These are phyloP conservation scores for Trametes sp. DNA, from an alignment of 1,284 basidiomycete species.

Conservation along the genomic window DNA sequence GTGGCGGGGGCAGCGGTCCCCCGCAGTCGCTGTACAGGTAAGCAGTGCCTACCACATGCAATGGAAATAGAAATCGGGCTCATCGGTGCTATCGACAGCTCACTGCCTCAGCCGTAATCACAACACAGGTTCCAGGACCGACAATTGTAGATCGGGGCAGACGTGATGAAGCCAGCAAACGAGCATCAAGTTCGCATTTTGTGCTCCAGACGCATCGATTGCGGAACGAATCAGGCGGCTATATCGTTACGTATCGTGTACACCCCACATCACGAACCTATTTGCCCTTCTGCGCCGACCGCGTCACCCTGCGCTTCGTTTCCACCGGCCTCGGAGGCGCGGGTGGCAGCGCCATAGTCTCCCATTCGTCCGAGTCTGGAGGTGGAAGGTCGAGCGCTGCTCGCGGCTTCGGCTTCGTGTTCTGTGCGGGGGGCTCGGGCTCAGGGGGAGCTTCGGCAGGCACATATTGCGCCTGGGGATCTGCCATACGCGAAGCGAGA, in stretches of 20 bases:
- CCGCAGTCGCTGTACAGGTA: neutral
- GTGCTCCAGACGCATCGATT: too few relatives aligned
- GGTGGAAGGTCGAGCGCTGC: conserved; percentile 49
- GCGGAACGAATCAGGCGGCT: neutral
- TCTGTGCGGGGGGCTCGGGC: neutral
- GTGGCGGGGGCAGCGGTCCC: neutral
- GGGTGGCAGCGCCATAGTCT: conserved; percentile 50
- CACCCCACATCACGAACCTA: neutral
- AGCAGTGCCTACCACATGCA: neutral
- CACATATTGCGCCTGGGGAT: too few relatives aligned
- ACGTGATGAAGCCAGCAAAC: too few relatives aligned
- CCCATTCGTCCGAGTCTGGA: conserved; percentile 57
- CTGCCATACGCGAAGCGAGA: too few relatives aligned
- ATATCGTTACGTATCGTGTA: neutral
- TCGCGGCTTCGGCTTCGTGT: neutral
- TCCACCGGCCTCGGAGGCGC: conserved; percentile 41
- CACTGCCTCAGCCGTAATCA: too few relatives aligned
- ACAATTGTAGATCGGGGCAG: too few relatives aligned
- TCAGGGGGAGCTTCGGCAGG: neutral
- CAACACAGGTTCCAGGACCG: too few relatives aligned
- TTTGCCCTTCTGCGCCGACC: conserved; percentile 5
- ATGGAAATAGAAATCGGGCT: neutral
- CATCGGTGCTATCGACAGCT: too few relatives aligned
- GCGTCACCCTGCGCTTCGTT: conserved; percentile 6
- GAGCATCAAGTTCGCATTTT: too few relatives aligned